phyloP scores from a whole-genome alignment of 306 rosid genomes.

The Heteromeles arbutifolia region DNA sequence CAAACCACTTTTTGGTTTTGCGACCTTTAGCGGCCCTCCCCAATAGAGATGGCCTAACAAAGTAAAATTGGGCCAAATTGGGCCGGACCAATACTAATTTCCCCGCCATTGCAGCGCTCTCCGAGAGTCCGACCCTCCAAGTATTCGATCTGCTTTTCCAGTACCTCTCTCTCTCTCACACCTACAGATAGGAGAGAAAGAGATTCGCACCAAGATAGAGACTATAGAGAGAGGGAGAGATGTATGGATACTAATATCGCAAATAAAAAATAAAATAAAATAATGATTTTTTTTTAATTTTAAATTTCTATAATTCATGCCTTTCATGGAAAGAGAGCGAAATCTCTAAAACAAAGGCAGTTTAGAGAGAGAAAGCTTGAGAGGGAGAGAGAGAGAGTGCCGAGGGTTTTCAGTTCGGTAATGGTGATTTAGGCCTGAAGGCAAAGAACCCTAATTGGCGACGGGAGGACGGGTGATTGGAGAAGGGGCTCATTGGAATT shows the following conservation, averaged over 20 bases:
- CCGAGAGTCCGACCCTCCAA: not conserved
- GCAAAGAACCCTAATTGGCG: not conserved
- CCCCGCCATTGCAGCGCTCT: not conserved
- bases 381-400: not conserved
- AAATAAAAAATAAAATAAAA: not conserved
- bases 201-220: not conserved
- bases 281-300: not conserved
- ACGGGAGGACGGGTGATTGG: not conserved
- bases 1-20: too few species aligned
- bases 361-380: not conserved
- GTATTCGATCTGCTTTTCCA: not conserved
- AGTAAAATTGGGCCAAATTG: not conserved
- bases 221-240: not conserved
- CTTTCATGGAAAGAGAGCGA: conserved; percentile 20
- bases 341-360: conserved; percentile 2
- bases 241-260: not conserved
- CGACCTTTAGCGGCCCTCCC: too few species aligned
- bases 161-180: not conserved
- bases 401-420: not conserved
- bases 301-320: not conserved
- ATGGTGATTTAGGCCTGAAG: conserved; percentile 1
- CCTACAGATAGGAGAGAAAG: not conserved
- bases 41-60: too few species aligned
- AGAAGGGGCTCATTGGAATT: not conserved
- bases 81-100: not conserved